Conservation (phyloP, 148 eudicot genomes). For the Chenopodium berlandieri region DNA sequence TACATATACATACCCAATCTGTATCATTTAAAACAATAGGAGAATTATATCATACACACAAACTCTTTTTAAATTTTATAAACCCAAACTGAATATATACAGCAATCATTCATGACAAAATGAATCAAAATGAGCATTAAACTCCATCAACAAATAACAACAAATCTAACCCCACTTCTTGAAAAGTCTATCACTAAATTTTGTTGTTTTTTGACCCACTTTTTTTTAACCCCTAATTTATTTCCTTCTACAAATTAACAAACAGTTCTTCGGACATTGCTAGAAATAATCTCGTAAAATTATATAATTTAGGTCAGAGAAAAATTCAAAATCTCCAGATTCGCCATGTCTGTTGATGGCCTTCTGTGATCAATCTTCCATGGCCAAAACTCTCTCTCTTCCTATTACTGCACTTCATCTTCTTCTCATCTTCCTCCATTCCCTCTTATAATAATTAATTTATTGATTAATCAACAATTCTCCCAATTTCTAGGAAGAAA, state of each 20-base stretch:
- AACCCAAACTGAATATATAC: too few species aligned
- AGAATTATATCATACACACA: too few species aligned
- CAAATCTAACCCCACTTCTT: neutral
- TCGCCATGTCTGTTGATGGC: constrained; percentile 34
- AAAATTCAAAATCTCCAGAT: neutral
- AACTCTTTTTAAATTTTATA: too few species aligned
- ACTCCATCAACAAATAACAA: constrained; percentile 2
- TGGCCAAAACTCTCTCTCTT: constrained; percentile 44
- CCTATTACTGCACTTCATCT: constrained; percentile 61
- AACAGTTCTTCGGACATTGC: neutral
- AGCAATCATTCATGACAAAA: too few species aligned
- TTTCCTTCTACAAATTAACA: neutral
- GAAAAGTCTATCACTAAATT: neutral
- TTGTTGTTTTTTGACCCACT: neutral
- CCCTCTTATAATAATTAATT: constrained; percentile 53
- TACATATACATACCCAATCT: too few species aligned
- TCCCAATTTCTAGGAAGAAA: neutral
- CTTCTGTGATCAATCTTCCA: constrained; percentile 29
- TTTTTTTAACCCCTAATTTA: neutral
- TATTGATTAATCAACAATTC: neutral
- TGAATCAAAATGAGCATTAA: neutral
- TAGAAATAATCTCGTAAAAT: neutral
- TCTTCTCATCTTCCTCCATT: constrained; percentile 70
- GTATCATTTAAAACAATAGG: too few species aligned
- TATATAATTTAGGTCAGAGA: too few species aligned